A percentile compares a stretch with the other conserved stretches of the same genome.
phyloP scores from a whole-genome alignment of 2,329 filamentous ascomycete genomes.

The Penicillium psychrosexuale region DNA sequence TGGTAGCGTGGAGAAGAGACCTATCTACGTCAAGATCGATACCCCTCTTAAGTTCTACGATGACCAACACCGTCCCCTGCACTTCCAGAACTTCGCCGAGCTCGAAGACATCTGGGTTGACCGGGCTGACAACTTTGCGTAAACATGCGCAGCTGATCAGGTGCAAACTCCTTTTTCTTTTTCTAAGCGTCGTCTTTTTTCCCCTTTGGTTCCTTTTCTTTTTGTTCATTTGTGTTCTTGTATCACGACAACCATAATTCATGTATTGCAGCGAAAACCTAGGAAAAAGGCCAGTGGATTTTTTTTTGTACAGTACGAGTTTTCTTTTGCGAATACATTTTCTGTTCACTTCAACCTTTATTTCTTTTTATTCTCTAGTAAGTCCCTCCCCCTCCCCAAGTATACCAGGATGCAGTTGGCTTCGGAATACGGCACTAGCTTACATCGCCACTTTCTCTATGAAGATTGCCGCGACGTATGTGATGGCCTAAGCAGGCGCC shows the following conservation, averaged over 20 bases:
- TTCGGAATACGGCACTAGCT: conserved; percentile 5
- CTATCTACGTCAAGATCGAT: conserved; percentile 88
- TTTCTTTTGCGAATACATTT: conserved; percentile 7
- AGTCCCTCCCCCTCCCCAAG: neutral
- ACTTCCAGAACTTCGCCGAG: conserved; percentile 97
- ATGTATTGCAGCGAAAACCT: conserved; percentile 19
- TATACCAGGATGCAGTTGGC: conserved; percentile 15
- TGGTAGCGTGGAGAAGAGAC: conserved; percentile 82
- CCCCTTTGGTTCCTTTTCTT: conserved; percentile 11
- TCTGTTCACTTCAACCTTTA: neutral
- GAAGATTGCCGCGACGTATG: conserved; percentile 3
- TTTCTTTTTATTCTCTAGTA: neutral
- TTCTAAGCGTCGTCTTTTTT: conserved; percentile 12
- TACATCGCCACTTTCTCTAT: neutral
- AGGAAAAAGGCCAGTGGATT: conserved; percentile 4
- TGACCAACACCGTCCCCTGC: conserved; percentile 83
- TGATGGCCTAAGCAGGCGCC: neutral
- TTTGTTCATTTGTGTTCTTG: conserved; percentile 14
- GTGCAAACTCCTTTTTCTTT: conserved; percentile 16
- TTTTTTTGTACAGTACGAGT: conserved; percentile 5
- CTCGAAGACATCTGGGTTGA: conserved; percentile 97
- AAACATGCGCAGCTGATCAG: conserved; percentile 32
- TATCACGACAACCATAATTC: conserved; percentile 24
- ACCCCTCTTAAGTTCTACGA: conserved; percentile 88
- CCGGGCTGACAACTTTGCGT: conserved; percentile 88